Conservation (phyloP, 2,329 filamentous ascomycete species). For the Diaporthe aspalathi region DNA sequence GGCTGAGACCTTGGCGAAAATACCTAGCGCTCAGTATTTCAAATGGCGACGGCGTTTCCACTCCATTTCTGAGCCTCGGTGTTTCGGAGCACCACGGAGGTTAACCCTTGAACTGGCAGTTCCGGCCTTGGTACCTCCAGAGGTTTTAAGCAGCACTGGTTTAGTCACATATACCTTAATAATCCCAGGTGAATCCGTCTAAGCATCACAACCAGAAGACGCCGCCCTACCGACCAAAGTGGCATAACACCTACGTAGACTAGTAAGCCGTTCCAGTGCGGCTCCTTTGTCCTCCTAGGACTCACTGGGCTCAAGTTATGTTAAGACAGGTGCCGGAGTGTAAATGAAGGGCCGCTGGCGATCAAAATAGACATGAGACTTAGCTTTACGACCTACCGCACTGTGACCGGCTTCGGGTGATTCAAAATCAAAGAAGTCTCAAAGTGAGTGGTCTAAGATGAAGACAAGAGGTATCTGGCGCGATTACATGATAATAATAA, state of each 20-base stretch:
- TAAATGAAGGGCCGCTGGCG: not conserved
- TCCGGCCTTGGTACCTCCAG: too few species aligned
- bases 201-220: not conserved
- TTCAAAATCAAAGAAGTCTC: too few species aligned
- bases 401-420: too few species aligned
- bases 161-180: too few species aligned
- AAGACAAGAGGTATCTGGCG: too few species aligned
- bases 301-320: not conserved
- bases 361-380: not conserved
- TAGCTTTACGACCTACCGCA: too few species aligned
- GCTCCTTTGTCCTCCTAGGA: not conserved
- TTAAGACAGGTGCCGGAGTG: not conserved
- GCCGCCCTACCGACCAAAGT: too few species aligned
- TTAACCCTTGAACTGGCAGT: not conserved
- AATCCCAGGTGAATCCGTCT: too few species aligned
- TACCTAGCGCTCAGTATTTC: not conserved
- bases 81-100: too few species aligned
- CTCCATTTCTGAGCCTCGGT: not conserved
- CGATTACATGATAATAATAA: too few species aligned
- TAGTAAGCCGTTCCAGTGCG: not conserved
- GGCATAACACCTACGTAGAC: too few species aligned
- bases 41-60: not conserved
- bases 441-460: too few species aligned
- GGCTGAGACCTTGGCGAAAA: not conserved
- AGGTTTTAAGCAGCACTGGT: not conserved